Percentiles rank a stretch among this genome's conserved stretches.
These are phyloP conservation scores for Botrytis paeoniae DNA, from an alignment of 2,329 filamentous ascomycete genomes.

Conservation along the genomic window DNA sequence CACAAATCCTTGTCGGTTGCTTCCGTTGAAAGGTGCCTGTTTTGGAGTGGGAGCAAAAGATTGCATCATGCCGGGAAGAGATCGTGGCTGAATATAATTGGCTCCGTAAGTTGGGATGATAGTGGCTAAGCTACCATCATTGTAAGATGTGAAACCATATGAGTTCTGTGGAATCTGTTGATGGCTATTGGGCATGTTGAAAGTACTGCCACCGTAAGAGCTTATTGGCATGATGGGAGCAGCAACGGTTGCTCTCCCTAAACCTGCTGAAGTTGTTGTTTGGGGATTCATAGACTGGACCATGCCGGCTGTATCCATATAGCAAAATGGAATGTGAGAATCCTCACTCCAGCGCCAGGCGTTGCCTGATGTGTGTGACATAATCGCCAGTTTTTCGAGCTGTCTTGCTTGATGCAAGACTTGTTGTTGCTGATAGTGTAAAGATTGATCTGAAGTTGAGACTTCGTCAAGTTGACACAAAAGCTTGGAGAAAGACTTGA, in stretches of 20 bases:
- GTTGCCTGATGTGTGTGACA: conserved; percentile 45
- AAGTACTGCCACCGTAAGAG: conserved; percentile 44
- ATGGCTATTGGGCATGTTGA: conserved; percentile 43
- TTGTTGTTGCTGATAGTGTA: background rate
- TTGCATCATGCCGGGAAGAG: conserved; percentile 36
- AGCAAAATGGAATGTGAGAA: conserved; percentile 34
- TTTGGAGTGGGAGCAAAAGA: conserved; percentile 21
- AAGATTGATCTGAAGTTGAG: background rate
- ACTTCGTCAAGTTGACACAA: background rate
- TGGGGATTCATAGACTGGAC: conserved; percentile 50
- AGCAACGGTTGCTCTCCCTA: conserved; percentile 46
- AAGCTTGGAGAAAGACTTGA: background rate
- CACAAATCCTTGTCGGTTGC: conserved; percentile 36
- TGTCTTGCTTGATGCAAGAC: conserved; percentile 39
- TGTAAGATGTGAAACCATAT: conserved; percentile 43
- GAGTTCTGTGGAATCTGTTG: conserved; percentile 37
- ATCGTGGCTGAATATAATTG: conserved; percentile 36
- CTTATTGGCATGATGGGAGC: conserved; percentile 46
- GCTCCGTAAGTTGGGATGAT: conserved; percentile 32
- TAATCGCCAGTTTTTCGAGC: conserved; percentile 47
- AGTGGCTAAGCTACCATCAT: conserved; percentile 36
- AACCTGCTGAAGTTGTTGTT: conserved; percentile 38
- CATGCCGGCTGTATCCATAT: conserved; percentile 47
- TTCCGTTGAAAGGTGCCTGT: conserved; percentile 34
- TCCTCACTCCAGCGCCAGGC: conserved; percentile 56